Evolutionary conservation across 148 eudicot genomes (phyloP), one percentile per base, ranked within the genome.

Genomic region (Nyssa sinensis): DNA sequence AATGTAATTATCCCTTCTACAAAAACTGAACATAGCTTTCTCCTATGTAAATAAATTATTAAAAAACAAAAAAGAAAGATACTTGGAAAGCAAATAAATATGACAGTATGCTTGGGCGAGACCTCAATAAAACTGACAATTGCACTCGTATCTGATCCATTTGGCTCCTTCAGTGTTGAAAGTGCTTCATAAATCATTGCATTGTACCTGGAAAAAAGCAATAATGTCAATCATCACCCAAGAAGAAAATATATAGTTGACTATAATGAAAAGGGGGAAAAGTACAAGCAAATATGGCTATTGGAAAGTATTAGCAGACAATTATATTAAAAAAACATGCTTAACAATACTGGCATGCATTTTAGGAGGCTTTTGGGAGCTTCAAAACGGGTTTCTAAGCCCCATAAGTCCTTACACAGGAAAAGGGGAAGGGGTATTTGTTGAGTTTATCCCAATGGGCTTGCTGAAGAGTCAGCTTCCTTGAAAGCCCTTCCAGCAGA

Each of bases 141-240:
- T 44, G 90, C 73, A 76, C 65, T 75, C 64, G 88, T 81, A 68
- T 91, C 97, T 76, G 93, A 71, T 70, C 97, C 98, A 83, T 77
- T 80, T 58, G 84, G 85, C 55, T 87, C 88, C 70, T 86, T 82
- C 55, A 83, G 75, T 33, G 83, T 76, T 12, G 90, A 75, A 64
- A 94, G 84, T 74, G 93, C 98, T 76, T 94, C 93, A 83, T 79
- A 87, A 70, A 94, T 86, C 91, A 91, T 75, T 21, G 73, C 78
- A 73, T 83, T 83, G 72, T 83, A 88, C 92, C 97, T 94, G 80
- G 60, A 78, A 66, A 62, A 59, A 71, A 71, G 65, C 30, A 74
- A 30, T 31, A 74, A 69, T 59, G 60, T 28, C 10, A 53, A 30
- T 25, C 66, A 77, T 70, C 62, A 66, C 47, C 53, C 30, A 31